phyloP scores from a whole-genome alignment of 1,284 basidiomycete genomes.

The Ceratobasidium sp. region DNA sequence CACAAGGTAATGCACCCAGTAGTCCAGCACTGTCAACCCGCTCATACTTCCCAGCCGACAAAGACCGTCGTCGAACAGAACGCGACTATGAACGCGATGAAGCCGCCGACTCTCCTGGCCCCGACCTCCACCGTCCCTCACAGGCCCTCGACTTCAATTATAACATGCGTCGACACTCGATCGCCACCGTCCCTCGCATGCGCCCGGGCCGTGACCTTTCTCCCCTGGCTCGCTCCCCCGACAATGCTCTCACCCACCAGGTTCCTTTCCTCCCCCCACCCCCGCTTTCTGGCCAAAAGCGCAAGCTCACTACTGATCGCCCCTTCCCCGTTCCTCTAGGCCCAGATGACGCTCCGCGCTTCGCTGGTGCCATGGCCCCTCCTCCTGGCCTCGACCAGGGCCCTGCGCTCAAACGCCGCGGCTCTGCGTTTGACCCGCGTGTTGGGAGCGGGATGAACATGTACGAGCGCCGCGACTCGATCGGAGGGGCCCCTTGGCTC shows the following conservation, averaged over 20 bases:
- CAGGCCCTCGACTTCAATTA: slow-evolving; percentile 59
- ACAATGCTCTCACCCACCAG: slow-evolving; percentile 29
- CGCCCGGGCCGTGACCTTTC: slow-evolving; percentile 41
- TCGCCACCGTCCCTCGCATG: slow-evolving; percentile 54
- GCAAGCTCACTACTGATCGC: slow-evolving; percentile 78
- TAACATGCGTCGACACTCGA: slow-evolving; percentile 69
- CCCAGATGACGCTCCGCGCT: slow-evolving; percentile 23
- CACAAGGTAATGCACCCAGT: neutral
- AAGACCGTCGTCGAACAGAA: slow-evolving; percentile 46
- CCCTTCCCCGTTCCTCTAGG: slow-evolving; percentile 30
- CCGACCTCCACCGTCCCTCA: slow-evolving; percentile 16
- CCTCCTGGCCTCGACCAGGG: slow-evolving; percentile 41
- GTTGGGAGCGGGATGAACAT: slow-evolving; percentile 69
- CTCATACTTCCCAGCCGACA: slow-evolving; percentile 6
- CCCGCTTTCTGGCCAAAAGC: slow-evolving; percentile 63
- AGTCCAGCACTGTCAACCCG: neutral
- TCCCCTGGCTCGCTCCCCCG: slow-evolving; percentile 41
- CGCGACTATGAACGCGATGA: slow-evolving; percentile 36
- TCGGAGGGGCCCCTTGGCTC: slow-evolving; percentile 58
- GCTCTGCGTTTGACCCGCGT: slow-evolving; percentile 76
- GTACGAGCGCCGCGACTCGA: slow-evolving; percentile 74
- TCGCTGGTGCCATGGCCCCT: slow-evolving; percentile 20
- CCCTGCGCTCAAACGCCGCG: slow-evolving; percentile 76
- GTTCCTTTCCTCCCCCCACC: slow-evolving; percentile 42
- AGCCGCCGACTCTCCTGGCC: slow-evolving; percentile 39